Percentiles rank a stretch among this genome's conserved stretches.
Conservation (phyloP, 2,329 filamentous ascomycete genomes). For the Aspergillus puulaauensis region DNA sequence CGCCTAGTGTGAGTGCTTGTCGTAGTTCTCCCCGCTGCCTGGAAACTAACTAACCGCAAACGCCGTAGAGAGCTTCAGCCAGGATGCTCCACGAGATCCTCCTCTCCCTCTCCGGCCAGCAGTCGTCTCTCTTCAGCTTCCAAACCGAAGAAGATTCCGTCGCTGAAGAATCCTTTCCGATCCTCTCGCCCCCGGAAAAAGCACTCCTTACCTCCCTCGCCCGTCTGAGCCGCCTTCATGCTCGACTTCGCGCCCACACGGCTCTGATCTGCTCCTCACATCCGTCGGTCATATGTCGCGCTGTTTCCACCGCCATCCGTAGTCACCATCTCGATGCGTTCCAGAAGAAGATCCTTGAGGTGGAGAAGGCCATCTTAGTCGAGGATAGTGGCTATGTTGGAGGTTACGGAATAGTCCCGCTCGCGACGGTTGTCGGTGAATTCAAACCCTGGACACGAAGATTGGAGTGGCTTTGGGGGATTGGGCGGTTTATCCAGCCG, state of each 20-base stretch:
- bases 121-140: conserved; percentile 76
- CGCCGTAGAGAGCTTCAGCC: conserved; percentile 21
- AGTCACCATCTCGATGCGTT: conserved; percentile 76
- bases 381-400: conserved; percentile 79
- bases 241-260: conserved; percentile 67
- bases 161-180: conserved; percentile 49
- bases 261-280: conserved; percentile 68
- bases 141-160: conserved; percentile 49
- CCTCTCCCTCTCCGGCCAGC: conserved; percentile 90
- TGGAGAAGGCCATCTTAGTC: conserved; percentile 74
- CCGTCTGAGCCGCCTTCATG: conserved; percentile 75
- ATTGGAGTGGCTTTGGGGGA: conserved; percentile 81
- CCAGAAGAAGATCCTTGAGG: conserved; percentile 77
- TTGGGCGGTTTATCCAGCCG: conserved; percentile 67
- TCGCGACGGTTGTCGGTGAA: conserved; percentile 79
- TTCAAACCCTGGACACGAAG: conserved; percentile 84
- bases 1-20: conserved; percentile 23
- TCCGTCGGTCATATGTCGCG: conserved; percentile 79
- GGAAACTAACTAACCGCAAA: conserved; percentile 8
- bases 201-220: conserved; percentile 76
- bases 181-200: conserved; percentile 74
- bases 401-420: conserved; percentile 87
- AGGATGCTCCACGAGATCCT: conserved; percentile 97
- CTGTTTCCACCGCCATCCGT: conserved; percentile 75
- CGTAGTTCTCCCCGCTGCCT: not conserved